Base-by-base conservation (phyloP, 768 basidiomycete species). In the Dacryopinax spathularia region DNA sequence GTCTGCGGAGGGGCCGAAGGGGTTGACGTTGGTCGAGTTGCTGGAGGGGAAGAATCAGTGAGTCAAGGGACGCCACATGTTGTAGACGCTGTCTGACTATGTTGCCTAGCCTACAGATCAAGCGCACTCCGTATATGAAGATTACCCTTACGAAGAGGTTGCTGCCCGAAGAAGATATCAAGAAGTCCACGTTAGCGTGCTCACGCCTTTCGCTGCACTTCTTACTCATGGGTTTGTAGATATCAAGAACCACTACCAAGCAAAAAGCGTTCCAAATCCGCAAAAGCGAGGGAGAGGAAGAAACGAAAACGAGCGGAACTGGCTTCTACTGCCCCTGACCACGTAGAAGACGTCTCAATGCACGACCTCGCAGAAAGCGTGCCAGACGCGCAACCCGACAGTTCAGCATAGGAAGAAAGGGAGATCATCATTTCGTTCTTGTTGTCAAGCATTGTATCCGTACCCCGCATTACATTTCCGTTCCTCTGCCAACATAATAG, bases 81-180 rank as follows among this genome's bases (percentile, higher is more conserved):
- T 15, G 60, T 59, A 59, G 44, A 60, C 44, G 33, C 60, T 65
- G 33, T 61, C 34, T 66, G 34, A 63, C 44, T 13, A 34, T 5
- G 27, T 29, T 15, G 18, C 9, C 64, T 68, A 88, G 87, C 67
- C 70, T 80, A 20, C 80, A 81, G 65, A 78, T 78, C 67, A 79
- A 78, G 6, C 80, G 81, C 66, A 82, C 80, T 1, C 83, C 87
- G 0, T 87, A 80, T 63, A 86, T 91, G 84, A 83, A 79, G 65
- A 75, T 90, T 64, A 89, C 85, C 0, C 73, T 91, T 9, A 56
- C 48, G 48, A 56, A 56, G 29, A 31, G 15, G 22, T 29, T 31
- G 9, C 48, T 56, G 25, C 5, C 10, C 9, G 22, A 9, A 3
- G 13, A 56, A 13, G 48, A 25, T 9, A 7, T 20, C 9, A 31